Conservation (phyloP, 352 stramenopile genomes). For the Elongisporangium undulatum region DNA sequence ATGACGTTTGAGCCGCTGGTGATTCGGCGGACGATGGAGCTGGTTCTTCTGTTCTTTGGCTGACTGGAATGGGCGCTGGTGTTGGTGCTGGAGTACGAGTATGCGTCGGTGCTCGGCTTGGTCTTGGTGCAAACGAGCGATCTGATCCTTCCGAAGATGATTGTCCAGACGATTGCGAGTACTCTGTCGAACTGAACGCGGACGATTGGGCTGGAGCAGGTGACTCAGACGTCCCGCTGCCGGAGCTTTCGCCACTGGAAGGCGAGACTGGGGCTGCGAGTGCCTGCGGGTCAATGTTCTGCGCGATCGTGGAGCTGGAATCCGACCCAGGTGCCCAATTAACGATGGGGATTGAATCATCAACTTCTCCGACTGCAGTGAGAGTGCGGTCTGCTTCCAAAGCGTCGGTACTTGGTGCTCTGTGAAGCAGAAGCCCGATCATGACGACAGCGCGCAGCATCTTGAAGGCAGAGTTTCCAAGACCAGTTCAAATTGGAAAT, state of each 20-base stretch:
- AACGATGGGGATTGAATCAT: not conserved
- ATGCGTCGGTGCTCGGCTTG: not conserved
- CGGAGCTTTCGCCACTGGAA: not conserved
- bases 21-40: not conserved
- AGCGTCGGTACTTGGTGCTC: not conserved
- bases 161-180: not conserved
- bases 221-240: not conserved
- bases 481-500: not conserved
- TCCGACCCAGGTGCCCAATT: not conserved
- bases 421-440: not conserved
- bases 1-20: not conserved
- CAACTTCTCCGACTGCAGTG: not conserved
- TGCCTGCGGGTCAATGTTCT: not conserved
- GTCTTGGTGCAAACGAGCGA: not conserved
- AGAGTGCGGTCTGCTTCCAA: not conserved
- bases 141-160: not conserved
- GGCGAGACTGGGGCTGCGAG: not conserved
- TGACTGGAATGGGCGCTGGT: not conserved
- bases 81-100: not conserved
- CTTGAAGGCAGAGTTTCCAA: not conserved
- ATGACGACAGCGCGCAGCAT: not conserved
- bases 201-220: not conserved
- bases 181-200: not conserved
- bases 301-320: not conserved
- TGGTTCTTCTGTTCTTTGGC: not conserved